A percentile compares a stretch with the other conserved stretches of the same genome.
Conservation (phyloP, 1,284 basidiomycete genomes). For the Heterobasidion annosum region DNA sequence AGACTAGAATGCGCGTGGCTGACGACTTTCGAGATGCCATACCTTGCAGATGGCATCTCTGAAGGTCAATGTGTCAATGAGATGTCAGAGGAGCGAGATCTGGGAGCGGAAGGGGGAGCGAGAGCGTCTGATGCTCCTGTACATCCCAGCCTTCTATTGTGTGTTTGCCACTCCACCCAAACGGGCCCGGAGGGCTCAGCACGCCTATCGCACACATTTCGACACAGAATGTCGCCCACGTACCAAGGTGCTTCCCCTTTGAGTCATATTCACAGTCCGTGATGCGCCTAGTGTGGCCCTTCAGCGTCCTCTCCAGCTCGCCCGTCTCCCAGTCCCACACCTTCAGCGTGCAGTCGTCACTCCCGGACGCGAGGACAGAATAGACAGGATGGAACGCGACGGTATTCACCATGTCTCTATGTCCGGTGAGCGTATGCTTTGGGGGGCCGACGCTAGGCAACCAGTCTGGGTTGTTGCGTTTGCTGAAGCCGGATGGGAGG, state of each 20-base stretch:
- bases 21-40: too few relatives aligned
- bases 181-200: not conserved
- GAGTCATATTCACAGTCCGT: constrained; percentile 68
- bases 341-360: constrained; percentile 68
- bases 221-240: constrained; percentile 5
- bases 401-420: constrained; percentile 52
- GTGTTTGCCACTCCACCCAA: not conserved
- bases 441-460: constrained; percentile 50
- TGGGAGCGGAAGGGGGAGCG: too few relatives aligned
- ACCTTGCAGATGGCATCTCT: too few relatives aligned
- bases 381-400: constrained; percentile 71
- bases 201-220: not conserved
- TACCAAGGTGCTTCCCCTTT: constrained; percentile 62
- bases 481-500: constrained; percentile 31
- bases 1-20: too few relatives aligned
- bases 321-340: constrained; percentile 85
- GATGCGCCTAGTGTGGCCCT: constrained; percentile 71
- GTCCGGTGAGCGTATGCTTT: constrained; percentile 55
- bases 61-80: too few relatives aligned
- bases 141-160: too few relatives aligned
- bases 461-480: constrained; percentile 45
- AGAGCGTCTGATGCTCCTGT: too few relatives aligned
- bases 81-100: too few relatives aligned
- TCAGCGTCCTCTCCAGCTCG: constrained; percentile 68
- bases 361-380: constrained; percentile 57